These are phyloP conservation scores for Pleurozium schreberi DNA, from an alignment of 225 moss, liverwort and hornwort genomes.

Conservation along the genomic window DNA sequence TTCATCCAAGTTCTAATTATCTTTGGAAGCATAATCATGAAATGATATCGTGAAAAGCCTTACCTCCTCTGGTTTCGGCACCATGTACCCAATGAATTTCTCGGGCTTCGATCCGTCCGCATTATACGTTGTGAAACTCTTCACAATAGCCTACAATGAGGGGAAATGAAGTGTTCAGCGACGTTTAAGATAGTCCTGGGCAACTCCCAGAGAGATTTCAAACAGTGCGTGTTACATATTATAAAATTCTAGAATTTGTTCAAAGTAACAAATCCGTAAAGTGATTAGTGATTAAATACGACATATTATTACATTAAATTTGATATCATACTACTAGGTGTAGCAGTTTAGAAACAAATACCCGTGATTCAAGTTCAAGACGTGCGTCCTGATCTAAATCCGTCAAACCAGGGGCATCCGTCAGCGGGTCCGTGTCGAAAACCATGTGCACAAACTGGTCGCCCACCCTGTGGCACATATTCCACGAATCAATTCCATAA, in stretches of 20 bases:
- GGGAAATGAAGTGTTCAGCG: background rate
- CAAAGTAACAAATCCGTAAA: background rate
- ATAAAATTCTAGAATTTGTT: background rate
- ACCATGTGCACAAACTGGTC: slow-evolving; percentile 99
- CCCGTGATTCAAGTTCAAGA: slow-evolving; percentile 87
- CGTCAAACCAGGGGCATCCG: slow-evolving; percentile 68
- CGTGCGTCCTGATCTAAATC: slow-evolving; percentile 76
- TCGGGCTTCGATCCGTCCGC: slow-evolving; percentile 58
- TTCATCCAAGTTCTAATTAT: background rate
- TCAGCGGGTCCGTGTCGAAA: slow-evolving; percentile 90
- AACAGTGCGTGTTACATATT: background rate
- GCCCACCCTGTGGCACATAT: slow-evolving; percentile 48
- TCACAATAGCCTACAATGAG: slow-evolving; percentile 66
- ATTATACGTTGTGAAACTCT: slow-evolving; percentile 54
- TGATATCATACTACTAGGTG: background rate
- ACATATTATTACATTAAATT: background rate
- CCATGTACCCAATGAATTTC: slow-evolving; percentile 89
- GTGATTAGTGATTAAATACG: background rate
- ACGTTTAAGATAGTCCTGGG: background rate
- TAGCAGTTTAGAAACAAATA: slow-evolving; percentile 8
- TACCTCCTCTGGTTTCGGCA: slow-evolving; percentile 99
- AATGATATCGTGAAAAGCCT: background rate
- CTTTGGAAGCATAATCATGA: background rate
- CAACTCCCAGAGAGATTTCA: background rate
- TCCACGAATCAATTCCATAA: background rate